Percentiles rank a stretch among this genome's conserved stretches.
phyloP scores from a whole-genome alignment of 1,139 yeast genomes.

The Nematodospora anomalae region DNA sequence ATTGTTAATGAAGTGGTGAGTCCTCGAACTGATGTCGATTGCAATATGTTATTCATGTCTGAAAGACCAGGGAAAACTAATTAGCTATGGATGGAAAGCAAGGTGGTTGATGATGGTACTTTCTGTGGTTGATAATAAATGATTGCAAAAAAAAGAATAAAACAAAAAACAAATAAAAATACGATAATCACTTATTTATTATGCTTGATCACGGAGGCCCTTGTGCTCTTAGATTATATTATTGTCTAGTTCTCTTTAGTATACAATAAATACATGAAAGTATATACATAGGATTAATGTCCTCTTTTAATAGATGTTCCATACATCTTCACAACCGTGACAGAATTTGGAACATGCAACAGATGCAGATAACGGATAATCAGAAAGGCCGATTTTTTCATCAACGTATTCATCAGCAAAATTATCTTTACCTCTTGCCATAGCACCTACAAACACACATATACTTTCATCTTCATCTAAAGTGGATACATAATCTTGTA shows the following conservation, averaged over 20 bases:
- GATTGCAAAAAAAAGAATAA: conserved; percentile 7
- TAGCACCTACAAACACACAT: conserved; percentile 98
- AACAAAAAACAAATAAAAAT: too few relatives aligned
- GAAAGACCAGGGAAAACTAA: background rate
- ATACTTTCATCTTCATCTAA: conserved; percentile 88
- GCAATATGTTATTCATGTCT: conserved; percentile 27
- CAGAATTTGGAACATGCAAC: conserved; percentile 98
- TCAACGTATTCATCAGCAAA: conserved; percentile 97
- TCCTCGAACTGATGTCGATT: conserved; percentile 45
- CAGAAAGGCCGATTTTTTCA: conserved; percentile 93
- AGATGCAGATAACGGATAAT: conserved; percentile 93
- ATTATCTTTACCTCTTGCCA: conserved; percentile 97
- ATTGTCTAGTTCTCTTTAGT: background rate
- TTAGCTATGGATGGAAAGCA: background rate
- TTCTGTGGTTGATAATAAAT: background rate
- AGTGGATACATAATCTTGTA: conserved; percentile 81
- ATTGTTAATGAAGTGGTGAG: conserved; percentile 37
- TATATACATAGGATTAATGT: background rate
- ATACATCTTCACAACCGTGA: conserved; percentile 97
- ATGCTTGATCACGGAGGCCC: background rate
- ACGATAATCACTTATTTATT: too few relatives aligned
- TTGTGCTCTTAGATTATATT: background rate
- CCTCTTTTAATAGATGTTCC: conserved; percentile 60
- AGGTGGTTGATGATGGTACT: background rate
- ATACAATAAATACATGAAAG: background rate